Evolutionary conservation across 2,329 filamentous ascomycete species (phyloP), one percentile per base, ranked within the genome.

Genomic region (Akanthomyces lecanii): DNA sequence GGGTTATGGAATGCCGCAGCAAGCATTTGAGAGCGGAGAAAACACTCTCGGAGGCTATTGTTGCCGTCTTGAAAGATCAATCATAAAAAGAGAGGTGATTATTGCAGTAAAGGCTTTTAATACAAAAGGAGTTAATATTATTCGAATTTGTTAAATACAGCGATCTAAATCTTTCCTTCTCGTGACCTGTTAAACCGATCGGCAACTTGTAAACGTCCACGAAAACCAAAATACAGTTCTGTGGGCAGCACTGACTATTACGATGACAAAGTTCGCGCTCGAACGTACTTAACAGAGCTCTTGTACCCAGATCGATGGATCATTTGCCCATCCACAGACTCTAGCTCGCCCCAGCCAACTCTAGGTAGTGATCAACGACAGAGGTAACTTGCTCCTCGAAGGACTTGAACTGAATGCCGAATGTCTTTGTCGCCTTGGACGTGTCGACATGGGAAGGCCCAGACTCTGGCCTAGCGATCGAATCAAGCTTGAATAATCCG

Each of bases 301-400:
- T 40, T 14, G 4, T 16, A 10, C 38, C 14, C 12, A 40, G 38
- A 14, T 16, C 16, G 38, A 40, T 16, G 14, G 38, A 16, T 40
- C 38, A 10, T 10, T 40, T 10, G 38, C 38, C 38, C 38, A 40
- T 7, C 38, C 14, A 5, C 16, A 16, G 38, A 40, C 58, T 30
- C 18, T 42, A 61, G 21, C 42, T 50, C 3, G 52, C 30, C 7
- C 18, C 11, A 2, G 53, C 52, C 30, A 77, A 67, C 55, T 72
- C 70, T 6, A 77, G 64, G 60, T 74, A 76, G 62, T 77, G 74
- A 18, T 67, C 70, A 2, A 72, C 70, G 21, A 75, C 70, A 54
- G 69, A 71, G 40, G 69, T 70, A 7, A 76, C 71, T 57, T 74
- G 71, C 62, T 75, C 72, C 61, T 76, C 74, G 42, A 71, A 75